Percentiles rank a stretch among this genome's conserved stretches.
phyloP scores from a whole-genome alignment of 768 basidiomycete genomes.

The Agaricus blazei region DNA sequence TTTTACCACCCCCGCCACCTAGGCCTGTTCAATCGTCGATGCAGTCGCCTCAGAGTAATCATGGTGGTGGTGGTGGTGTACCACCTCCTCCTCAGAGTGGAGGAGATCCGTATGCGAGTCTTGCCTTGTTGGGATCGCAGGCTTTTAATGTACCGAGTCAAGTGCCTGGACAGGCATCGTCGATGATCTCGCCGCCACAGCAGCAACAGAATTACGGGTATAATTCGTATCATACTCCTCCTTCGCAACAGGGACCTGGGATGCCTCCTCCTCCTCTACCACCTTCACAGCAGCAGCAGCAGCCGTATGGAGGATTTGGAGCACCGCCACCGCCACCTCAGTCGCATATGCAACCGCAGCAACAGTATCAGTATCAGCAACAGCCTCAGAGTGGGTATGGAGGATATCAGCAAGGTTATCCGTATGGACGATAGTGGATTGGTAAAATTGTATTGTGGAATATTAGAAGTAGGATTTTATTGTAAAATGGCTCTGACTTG shows the following conservation, averaged over 20 bases:
- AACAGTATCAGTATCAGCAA: background rate
- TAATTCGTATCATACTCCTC: background rate
- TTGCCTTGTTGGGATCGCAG: conserved; percentile 26
- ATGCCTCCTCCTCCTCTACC: conserved; percentile 17
- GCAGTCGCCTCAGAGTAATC: too few relatives aligned
- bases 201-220: conserved; percentile 17
- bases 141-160: background rate
- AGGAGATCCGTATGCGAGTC: conserved; percentile 32
- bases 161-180: conserved; percentile 4
- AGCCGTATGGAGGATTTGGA: conserved; percentile 13
- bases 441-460: background rate
- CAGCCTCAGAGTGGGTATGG: conserved; percentile 15
- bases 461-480: background rate
- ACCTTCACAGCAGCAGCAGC: conserved; percentile 19
- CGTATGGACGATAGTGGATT: conserved; percentile 1
- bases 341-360: conserved; percentile 11
- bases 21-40: conserved; percentile 14
- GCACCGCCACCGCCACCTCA: conserved; percentile 15
- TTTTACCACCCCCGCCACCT: conserved; percentile 18
- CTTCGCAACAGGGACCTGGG: conserved; percentile 15
- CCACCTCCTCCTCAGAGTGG: conserved; percentile 7
- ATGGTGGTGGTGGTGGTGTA: conserved; percentile 7
- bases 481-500: too few relatives aligned
- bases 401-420: conserved; percentile 20
- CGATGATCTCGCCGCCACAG: conserved; percentile 16